Percentiles rank a stretch among this genome's conserved stretches.
Evolutionary conservation across 1,139 yeast genomes (phyloP).

Genomic region (Sugiyamaella sp.): DNA sequence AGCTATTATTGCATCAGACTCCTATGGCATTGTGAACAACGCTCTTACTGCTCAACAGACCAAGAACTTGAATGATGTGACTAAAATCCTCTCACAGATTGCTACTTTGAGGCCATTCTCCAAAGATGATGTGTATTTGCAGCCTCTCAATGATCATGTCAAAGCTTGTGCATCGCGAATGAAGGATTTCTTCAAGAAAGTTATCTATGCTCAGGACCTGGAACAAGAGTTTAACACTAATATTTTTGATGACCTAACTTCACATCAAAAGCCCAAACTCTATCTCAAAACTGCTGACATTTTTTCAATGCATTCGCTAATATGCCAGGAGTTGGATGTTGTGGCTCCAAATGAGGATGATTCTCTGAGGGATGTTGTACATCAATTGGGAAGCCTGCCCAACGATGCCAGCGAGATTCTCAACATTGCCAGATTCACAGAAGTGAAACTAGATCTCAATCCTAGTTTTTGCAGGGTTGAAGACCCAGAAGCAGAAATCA

Average conservation of each 20-base stretch:
- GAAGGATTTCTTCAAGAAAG: constrained; percentile 48
- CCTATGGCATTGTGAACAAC: constrained; percentile 54
- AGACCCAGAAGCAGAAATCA: constrained; percentile 46
- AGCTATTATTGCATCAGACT: constrained; percentile 70
- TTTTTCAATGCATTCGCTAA: constrained; percentile 60
- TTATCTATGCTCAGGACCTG: constrained; percentile 60
- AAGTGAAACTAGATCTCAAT: constrained; percentile 47
- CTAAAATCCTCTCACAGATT: constrained; percentile 65
- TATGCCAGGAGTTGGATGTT: constrained; percentile 55
- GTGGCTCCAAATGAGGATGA: constrained; percentile 55
- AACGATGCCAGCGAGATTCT: constrained; percentile 49
- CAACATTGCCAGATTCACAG: constrained; percentile 45
- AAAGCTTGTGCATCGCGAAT: constrained; percentile 53
- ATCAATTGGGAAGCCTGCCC: constrained; percentile 49
- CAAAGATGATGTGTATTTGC: constrained; percentile 64
- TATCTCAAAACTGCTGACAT: constrained; percentile 67
- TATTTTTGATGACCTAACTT: constrained; percentile 71
- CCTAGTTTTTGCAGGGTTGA: constrained; percentile 46
- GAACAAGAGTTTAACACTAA: constrained; percentile 65
- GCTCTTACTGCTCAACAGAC: constrained; percentile 45
- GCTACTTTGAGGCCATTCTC: constrained; percentile 68
- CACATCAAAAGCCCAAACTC: constrained; percentile 65
- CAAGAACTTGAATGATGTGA: constrained; percentile 60
- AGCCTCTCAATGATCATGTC: constrained; percentile 78
- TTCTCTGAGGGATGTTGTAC: constrained; percentile 53